Percentiles rank a stretch among this genome's conserved stretches.
Conservation (phyloP, 1,139 yeast species). For the Kurtzmaniella quercitrusa region DNA sequence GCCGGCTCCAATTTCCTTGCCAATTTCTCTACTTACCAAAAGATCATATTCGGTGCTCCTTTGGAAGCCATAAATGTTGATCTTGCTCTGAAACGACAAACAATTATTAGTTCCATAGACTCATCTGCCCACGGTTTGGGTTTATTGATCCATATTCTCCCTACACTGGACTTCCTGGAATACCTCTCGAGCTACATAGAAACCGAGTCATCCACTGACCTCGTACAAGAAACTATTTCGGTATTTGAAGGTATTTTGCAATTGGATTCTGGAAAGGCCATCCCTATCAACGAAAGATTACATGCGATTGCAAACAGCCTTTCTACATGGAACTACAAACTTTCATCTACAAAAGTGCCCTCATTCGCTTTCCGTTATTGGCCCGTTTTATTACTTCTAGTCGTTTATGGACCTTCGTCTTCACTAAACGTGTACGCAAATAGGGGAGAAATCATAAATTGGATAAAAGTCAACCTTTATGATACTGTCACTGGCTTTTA, state of each 20-base stretch:
- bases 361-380: conserved; percentile 55
- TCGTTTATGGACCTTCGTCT: conserved; percentile 50
- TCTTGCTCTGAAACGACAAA: conserved; percentile 17
- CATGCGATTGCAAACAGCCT: conserved; percentile 10
- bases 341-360: conserved; percentile 38
- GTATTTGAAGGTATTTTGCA: conserved; percentile 2
- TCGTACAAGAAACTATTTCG: not conserved
- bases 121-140: conserved; percentile 31
- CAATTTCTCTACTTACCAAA: conserved; percentile 11
- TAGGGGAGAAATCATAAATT: conserved; percentile 47
- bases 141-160: conserved; percentile 23
- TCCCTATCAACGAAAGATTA: conserved; percentile 12
- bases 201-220: conserved; percentile 1
- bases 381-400: conserved; percentile 47
- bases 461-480: conserved; percentile 55
- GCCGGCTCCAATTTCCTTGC: not conserved
- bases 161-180: conserved; percentile 12
- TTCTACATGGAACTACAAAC: conserved; percentile 8
- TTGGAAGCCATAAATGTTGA: conserved; percentile 22
- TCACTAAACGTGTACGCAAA: conserved; percentile 44
- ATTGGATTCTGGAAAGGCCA: not conserved
- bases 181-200: not conserved
- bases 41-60: conserved; percentile 29
- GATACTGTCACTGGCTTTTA: conserved; percentile 67
- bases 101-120: conserved; percentile 16